Percentiles rank a stretch among this genome's conserved stretches.
Evolutionary conservation across 2,329 filamentous ascomycete species (phyloP).

Genomic region (Xylogone sp.): DNA sequence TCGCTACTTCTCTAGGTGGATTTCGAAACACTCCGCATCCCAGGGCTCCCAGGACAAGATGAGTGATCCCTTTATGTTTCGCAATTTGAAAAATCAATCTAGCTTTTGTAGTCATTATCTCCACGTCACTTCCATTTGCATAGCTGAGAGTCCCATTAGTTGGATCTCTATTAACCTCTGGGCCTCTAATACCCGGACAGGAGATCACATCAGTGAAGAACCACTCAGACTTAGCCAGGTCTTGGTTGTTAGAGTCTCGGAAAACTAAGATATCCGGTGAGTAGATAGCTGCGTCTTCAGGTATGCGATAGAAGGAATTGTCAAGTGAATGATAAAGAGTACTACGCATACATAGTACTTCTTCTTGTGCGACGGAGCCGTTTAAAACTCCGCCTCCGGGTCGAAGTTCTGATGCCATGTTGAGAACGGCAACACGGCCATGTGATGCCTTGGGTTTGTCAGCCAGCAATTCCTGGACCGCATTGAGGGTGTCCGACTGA

Average conservation of each 20-base stretch:
- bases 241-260: conserved; percentile 41
- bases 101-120: conserved; percentile 25
- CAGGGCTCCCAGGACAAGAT: conserved; percentile 63
- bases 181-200: conserved; percentile 15
- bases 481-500: conserved; percentile 55
- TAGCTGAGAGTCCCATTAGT: conserved; percentile 6
- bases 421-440: conserved; percentile 54
- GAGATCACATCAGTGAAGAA: conserved; percentile 22
- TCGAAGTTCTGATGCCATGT: conserved; percentile 55
- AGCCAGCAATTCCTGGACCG: conserved; percentile 39
- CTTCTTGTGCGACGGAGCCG: conserved; percentile 64
- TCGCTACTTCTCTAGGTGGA: conserved; percentile 57
- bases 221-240: conserved; percentile 32
- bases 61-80: conserved; percentile 46
- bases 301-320: conserved; percentile 30
- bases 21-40: conserved; percentile 67
- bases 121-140: conserved; percentile 23
- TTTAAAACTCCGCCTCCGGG: conserved; percentile 62
- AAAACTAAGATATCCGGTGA: conserved; percentile 57
- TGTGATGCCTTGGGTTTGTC: conserved; percentile 18
- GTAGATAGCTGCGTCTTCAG: conserved; percentile 47
- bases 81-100: conserved; percentile 33
- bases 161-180: conserved; percentile 8
- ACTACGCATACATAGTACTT: conserved; percentile 63
- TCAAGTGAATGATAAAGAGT: conserved; percentile 47